Evolutionary conservation across 352 stramenopile genomes (phyloP), one percentile per base, ranked within the genome.

Genomic region (Halophytophthora batemanensis): DNA sequence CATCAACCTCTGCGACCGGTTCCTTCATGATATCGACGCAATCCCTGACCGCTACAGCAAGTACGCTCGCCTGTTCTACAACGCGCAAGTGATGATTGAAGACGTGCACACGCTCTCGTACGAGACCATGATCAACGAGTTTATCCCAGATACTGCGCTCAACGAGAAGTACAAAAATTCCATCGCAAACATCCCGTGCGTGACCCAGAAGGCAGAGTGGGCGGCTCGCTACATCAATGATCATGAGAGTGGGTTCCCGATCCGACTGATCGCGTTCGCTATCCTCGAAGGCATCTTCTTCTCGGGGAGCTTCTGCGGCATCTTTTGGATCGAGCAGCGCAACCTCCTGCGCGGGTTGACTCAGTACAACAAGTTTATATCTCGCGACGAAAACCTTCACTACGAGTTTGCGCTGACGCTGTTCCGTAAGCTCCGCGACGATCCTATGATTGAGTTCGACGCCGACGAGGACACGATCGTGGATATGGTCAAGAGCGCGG

Each of bases 261-360:
- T 97, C 61, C 72, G 90, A 37, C 73, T 96, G 38, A 71, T 98
- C 28, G 90, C 90, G 41, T 98, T 98, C 75, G 86, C 88, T 10
- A 85, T 86, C 13, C 84, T 98, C 0, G 93, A 98, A 67, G 90
- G 90, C 29, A 97, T 98, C 44, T 98, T 98, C 72, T 98, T 98
- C 68, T 89, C 65, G 14, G 93, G 90, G 25, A 82, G 61, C 35
- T 98, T 98, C 66, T 97, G 89, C 66, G 71, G 90, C 45, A 96
- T 98, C 40, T 98, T 98, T 63, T 98, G 90, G 90, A 59, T 98
- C 14, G 97, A 97, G 75, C 97, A 98, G 69, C 63, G 87, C 28
- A 87, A 87, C 38, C 72, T 98, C 29, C 97, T 98, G 90, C 90
- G 85, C 15, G 74, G 93, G 14, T 65, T 98, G 33, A 80, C 64